A percentile compares a stretch with the other conserved stretches of the same genome.
Conservation (phyloP, 2,329 filamentous ascomycete species). For the Thielaviopsis populi region DNA sequence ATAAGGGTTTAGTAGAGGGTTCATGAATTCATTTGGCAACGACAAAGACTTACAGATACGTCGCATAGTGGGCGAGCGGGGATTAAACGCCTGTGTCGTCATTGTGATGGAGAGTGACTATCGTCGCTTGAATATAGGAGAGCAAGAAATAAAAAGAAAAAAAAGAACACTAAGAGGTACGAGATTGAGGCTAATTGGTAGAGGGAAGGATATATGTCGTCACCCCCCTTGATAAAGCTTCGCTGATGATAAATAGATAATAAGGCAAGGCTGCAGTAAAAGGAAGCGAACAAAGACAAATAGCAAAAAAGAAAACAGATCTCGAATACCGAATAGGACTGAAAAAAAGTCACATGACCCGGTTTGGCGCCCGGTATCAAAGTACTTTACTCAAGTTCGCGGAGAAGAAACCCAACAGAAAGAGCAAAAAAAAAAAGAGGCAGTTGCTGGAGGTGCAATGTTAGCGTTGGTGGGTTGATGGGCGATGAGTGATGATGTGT, state of each 20-base stretch:
- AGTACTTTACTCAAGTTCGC: background rate
- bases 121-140: background rate
- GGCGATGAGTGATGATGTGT: background rate
- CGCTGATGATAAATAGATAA: background rate
- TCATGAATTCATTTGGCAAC: background rate
- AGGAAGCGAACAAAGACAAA: background rate
- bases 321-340: background rate
- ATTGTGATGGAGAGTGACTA: conserved; percentile 20
- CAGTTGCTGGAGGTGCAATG: background rate
- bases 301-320: background rate
- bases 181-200: background rate
- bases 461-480: background rate
- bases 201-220: background rate
- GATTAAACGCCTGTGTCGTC: conserved; percentile 42
- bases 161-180: no score
- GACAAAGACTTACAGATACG: conserved; percentile 53
- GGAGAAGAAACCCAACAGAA: background rate
- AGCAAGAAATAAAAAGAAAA: background rate
- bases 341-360: background rate
- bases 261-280: background rate
- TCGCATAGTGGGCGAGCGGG: conserved; percentile 70
- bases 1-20: background rate
- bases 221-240: background rate
- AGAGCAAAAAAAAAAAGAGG: background rate
- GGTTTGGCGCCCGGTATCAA: background rate